Conservation (phyloP, 495 filamentous ascomycete species). For the Lasiosphaeriaceae sp. region DNA sequence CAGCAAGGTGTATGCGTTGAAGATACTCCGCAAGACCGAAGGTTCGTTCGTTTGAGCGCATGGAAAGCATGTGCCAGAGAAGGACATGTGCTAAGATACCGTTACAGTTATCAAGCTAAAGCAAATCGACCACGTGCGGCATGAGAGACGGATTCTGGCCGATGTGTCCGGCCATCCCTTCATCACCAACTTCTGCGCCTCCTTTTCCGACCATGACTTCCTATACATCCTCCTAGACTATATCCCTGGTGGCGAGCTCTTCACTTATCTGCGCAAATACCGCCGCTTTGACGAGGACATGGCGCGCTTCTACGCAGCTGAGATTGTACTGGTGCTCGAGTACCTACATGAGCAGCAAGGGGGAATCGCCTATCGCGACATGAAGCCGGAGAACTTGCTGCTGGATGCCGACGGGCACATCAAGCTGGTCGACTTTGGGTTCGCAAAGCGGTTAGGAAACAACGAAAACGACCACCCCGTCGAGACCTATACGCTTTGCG, state of each 20-base stretch:
- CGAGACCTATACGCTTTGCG: slow-evolving; percentile 95
- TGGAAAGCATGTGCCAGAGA: background rate
- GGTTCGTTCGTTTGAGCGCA: slow-evolving; percentile 25
- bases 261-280: slow-evolving; percentile 83
- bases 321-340: slow-evolving; percentile 89
- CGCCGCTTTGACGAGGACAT: slow-evolving; percentile 82
- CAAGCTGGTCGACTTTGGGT: slow-evolving; percentile 97
- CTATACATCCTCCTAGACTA: slow-evolving; percentile 93
- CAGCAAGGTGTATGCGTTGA: slow-evolving; percentile 83
- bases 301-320: slow-evolving; percentile 89
- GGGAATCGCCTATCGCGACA: slow-evolving; percentile 87
- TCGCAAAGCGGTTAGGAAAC: slow-evolving; percentile 75
- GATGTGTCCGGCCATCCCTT: slow-evolving; percentile 91
- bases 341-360: slow-evolving; percentile 81
- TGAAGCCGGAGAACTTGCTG: slow-evolving; percentile 96
- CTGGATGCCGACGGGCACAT: slow-evolving; percentile 90
- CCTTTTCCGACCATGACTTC: slow-evolving; percentile 84
- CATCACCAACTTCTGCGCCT: slow-evolving; percentile 85
- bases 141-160: slow-evolving; percentile 82
- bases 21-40: slow-evolving; percentile 88
- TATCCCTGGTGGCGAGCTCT: slow-evolving; percentile 91
- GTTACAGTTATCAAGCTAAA: slow-evolving; percentile 82
- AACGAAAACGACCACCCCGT: slow-evolving; percentile 45
- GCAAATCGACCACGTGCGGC: slow-evolving; percentile 95
- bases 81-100: background rate